Conservation (phyloP, 352 stramenopile species). For the Globisporangium nagaii region DNA sequence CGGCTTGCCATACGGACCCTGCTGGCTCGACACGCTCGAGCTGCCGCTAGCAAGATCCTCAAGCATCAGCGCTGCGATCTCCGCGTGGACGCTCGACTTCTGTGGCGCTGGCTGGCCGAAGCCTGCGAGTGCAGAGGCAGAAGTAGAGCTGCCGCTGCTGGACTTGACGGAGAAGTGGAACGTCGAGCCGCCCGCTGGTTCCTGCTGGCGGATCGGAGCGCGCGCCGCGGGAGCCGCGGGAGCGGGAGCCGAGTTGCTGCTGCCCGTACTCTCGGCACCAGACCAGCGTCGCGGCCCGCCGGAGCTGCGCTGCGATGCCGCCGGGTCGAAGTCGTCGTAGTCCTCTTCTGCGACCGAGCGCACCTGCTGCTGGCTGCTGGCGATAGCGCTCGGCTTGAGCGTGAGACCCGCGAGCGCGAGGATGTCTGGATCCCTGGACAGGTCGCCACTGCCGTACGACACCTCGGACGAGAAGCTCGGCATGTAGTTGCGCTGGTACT, state of each 20-base stretch:
- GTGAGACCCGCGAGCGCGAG: slow-evolving; percentile 40
- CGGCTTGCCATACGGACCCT: slow-evolving; percentile 6
- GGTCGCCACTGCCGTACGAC: slow-evolving; percentile 31
- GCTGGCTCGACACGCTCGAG: background rate
- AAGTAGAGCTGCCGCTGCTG: background rate
- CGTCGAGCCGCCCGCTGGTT: background rate
- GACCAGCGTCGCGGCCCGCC: slow-evolving; percentile 4
- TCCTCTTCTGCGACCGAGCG: slow-evolving; percentile 6
- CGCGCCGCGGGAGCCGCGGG: background rate
- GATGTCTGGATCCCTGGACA: slow-evolving; percentile 47
- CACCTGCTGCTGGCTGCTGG: slow-evolving; percentile 4
- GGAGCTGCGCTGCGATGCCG: background rate
- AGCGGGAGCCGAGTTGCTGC: background rate
- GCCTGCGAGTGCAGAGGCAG: background rate
- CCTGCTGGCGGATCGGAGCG: background rate
- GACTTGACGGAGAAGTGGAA: slow-evolving; percentile 15
- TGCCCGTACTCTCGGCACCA: background rate
- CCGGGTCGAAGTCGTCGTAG: slow-evolving; percentile 3
- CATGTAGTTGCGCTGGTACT: background rate
- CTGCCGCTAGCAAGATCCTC: slow-evolving; percentile 5
- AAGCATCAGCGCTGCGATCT: slow-evolving; percentile 12
- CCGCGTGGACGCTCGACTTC: slow-evolving; percentile 11
- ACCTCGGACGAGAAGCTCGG: slow-evolving; percentile 40
- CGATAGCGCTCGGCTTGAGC: slow-evolving; percentile 16
- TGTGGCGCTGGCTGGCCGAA: background rate